phyloP scores from a whole-genome alignment of 1,284 basidiomycete species.

The Anthracocystis setariae region DNA sequence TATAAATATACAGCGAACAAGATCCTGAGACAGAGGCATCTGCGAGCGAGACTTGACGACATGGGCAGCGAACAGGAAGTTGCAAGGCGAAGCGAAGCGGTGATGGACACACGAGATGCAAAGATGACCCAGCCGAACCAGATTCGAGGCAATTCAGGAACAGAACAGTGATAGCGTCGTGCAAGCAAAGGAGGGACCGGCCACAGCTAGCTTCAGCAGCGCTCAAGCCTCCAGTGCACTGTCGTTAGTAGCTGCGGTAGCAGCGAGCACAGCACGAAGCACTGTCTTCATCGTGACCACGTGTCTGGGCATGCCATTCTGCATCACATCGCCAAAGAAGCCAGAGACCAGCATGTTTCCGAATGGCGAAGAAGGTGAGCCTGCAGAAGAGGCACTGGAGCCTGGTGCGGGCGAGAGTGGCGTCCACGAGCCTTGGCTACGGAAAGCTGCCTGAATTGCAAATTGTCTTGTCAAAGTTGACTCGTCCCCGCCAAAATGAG shows the following conservation, averaged over 20 bases:
- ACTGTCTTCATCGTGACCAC: constrained; percentile 40
- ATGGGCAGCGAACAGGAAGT: not conserved
- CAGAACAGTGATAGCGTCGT: too few species aligned
- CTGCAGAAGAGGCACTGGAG: constrained; percentile 32
- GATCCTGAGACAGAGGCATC: not conserved
- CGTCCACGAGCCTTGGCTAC: constrained; percentile 33
- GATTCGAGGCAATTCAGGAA: not conserved
- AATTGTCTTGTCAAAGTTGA: constrained; percentile 11
- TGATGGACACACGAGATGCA: not conserved
- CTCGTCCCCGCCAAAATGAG: constrained; percentile 29
- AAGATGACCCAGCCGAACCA: not conserved
- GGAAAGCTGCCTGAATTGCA: constrained; percentile 13
- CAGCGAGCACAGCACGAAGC: constrained; percentile 28
- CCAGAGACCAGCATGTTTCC: constrained; percentile 41
- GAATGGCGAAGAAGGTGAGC: constrained; percentile 38
- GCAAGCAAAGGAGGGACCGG: too few species aligned
- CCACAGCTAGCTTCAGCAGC: too few species aligned
- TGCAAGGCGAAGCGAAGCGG: not conserved
- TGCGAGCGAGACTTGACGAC: constrained; percentile 1
- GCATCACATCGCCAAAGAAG: constrained; percentile 43
- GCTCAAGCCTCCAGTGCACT: constrained; percentile 20
- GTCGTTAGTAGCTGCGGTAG: constrained; percentile 14
- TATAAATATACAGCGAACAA: not conserved
- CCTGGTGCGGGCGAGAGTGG: constrained; percentile 21
- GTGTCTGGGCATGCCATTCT: constrained; percentile 37